These are phyloP conservation scores for Suhomyces bokatorum DNA, from an alignment of 1,139 yeast species.

Conservation along the genomic window DNA sequence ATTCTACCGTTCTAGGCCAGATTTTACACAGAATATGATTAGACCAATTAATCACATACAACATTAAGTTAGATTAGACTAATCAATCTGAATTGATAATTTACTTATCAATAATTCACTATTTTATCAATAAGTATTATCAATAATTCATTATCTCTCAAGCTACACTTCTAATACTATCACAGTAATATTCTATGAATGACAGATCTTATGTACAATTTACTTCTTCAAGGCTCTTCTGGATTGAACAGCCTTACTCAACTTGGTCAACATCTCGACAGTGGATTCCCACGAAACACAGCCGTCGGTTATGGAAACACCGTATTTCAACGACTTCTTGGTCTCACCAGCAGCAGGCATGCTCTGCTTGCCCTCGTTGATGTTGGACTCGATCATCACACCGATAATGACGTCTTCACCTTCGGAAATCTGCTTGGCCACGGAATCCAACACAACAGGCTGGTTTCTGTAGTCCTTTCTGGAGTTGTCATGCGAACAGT, in stretches of 20 bases:
- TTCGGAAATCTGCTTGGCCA: slow-evolving; percentile 74
- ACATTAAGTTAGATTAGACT: no score
- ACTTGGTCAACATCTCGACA: slow-evolving; percentile 70
- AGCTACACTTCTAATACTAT: no score
- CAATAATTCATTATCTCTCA: no score
- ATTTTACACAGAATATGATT: no score
- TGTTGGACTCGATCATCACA: slow-evolving; percentile 93
- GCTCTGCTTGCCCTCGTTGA: slow-evolving; percentile 88
- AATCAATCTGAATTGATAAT: no score
- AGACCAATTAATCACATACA: no score
- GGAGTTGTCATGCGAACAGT: slow-evolving; percentile 97
- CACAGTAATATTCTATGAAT: no score
- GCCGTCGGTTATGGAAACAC: slow-evolving; percentile 95
- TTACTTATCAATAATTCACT: no score
- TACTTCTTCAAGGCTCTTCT: slow-evolving; percentile 53
- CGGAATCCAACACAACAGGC: slow-evolving; percentile 79
- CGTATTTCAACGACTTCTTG: slow-evolving; percentile 78
- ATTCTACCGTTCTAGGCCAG: no score
- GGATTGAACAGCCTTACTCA: slow-evolving; percentile 77
- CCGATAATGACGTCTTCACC: slow-evolving; percentile 86
- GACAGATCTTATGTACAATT: slow-evolving; percentile 2
- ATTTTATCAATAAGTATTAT: no score
- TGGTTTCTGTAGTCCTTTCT: slow-evolving; percentile 92
- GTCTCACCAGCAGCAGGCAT: slow-evolving; percentile 60
- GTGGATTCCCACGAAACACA: slow-evolving; percentile 95